Conservation (phyloP, 176 grass and related monocot species). For the Coix lacrymajobi region DNA sequence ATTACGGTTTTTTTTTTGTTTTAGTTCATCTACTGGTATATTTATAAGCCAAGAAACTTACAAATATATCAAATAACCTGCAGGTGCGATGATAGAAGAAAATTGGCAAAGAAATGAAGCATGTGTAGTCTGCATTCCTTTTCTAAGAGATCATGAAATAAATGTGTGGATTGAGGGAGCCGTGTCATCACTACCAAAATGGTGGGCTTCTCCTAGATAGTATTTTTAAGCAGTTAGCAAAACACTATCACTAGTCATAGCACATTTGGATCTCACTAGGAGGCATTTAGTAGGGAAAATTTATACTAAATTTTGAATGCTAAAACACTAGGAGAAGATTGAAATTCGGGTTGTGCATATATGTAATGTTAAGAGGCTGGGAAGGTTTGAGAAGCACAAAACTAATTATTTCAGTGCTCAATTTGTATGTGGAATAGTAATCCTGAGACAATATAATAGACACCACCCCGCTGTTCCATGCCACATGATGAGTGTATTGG, state of each 20-base stretch:
- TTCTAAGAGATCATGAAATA: neutral
- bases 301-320: too few relatives aligned
- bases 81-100: neutral
- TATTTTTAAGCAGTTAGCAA: too few relatives aligned
- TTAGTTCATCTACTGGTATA: neutral
- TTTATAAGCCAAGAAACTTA: neutral
- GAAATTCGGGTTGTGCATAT: too few relatives aligned
- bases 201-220: too few relatives aligned
- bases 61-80: neutral
- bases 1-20: neutral
- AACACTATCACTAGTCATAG: too few relatives aligned
- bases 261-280: too few relatives aligned
- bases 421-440: neutral
- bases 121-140: neutral
- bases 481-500: conserved; percentile 18
- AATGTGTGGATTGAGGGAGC: neutral
- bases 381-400: neutral
- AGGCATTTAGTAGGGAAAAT: too few relatives aligned
- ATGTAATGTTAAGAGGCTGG: neutral
- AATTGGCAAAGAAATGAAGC: neutral
- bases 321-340: too few relatives aligned
- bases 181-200: too few relatives aligned
- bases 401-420: neutral
- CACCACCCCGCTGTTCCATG: neutral
- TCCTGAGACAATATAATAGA: neutral